A percentile compares a stretch with the other conserved stretches of the same genome.
Conservation (phyloP, 805 yeast species). For the Metschnikowia santaceciliae region DNA sequence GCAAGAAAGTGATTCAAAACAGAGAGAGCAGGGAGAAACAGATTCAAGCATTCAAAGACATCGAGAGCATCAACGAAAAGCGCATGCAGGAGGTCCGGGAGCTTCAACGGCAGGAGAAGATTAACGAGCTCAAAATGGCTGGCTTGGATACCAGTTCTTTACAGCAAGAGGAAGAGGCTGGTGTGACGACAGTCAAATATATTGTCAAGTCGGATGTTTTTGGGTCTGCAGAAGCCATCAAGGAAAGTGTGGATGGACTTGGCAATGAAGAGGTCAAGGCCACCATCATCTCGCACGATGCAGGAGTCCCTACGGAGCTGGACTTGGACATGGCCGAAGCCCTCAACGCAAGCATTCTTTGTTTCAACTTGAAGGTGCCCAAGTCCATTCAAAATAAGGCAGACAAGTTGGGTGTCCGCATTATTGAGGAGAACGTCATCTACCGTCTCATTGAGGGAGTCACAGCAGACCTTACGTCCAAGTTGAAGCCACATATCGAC, state of each 20-base stretch:
- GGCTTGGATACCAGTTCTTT: conserved; percentile 53
- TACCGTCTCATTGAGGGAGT: conserved; percentile 87
- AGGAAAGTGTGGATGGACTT: conserved; percentile 71
- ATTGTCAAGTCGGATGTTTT: conserved; percentile 88
- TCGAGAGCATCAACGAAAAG: conserved; percentile 67
- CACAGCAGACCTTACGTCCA: conserved; percentile 54
- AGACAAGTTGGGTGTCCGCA: conserved; percentile 48
- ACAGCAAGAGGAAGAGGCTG: conserved; percentile 31
- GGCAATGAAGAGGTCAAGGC: conserved; percentile 84
- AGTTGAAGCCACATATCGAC: conserved; percentile 64
- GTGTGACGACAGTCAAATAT: conserved; percentile 35
- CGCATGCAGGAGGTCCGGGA: conserved; percentile 54
- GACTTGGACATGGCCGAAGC: conserved; percentile 40
- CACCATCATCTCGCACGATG: conserved; percentile 65
- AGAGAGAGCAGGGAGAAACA: conserved; percentile 52
- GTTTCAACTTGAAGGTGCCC: conserved; percentile 72
- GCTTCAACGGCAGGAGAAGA: conserved; percentile 47
- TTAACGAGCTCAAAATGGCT: conserved; percentile 54
- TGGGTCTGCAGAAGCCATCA: conserved; percentile 93
- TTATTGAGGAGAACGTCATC: conserved; percentile 72
- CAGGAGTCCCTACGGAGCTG: conserved; percentile 63
- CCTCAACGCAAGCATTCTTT: conserved; percentile 60
- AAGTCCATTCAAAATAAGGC: conserved; percentile 62
- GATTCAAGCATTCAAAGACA: conserved; percentile 56
- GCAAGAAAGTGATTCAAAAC: conserved; percentile 69